Evolutionary conservation across 2,329 filamentous ascomycete genomes (phyloP), one percentile per base, ranked within the genome.

Genomic region (Thielaviopsis ethacetica): DNA sequence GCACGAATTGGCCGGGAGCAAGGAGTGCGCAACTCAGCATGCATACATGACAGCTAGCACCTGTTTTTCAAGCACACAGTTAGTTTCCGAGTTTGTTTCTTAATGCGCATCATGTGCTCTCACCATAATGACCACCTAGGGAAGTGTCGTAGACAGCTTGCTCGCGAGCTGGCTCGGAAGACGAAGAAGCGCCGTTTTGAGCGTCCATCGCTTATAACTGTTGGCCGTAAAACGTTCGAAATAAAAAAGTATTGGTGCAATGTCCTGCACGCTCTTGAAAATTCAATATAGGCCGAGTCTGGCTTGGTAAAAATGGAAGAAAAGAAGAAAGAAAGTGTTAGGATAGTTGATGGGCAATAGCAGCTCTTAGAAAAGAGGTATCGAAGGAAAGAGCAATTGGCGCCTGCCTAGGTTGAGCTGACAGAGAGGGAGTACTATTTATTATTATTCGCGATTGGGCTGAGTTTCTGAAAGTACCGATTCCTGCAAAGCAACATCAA

Each of bases 81-180:
- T 27, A 58, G 56, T 15, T 52, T 19, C 38, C 6, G 24, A 26
- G 34, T 26, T 26, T 38, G 12, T 21, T 54, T 44, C 44, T 21
- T 22, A 24, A 52, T 30, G n/a, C 12, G 19, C 30, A 17, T 17
- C 17, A 44, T 5, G 13, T 44, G 13, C 12, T 24, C 41, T 72
- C 73, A 88, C 86, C 85, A 74, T 89, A 90, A 71, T 90, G 86
- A 57, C 86, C 86, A 62, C 85, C 86, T 68, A 86, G 82, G 65
- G 75, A 78, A 56, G 81, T 81, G 71, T 90, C 85, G 70, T 90
- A 90, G n/a, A 80, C 77, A 17, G 82, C 82, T 66, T 80, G 76
- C 63, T 78, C 75, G 64, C 81, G 79, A 66, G 73, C 76, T 67
- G 79, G 76, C 67, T 84, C 81, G 55, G 71, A 24, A 17, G 57